Base-by-base conservation (phyloP, 2,329 filamentous ascomycete species). In the Thelonectria rubi region DNA sequence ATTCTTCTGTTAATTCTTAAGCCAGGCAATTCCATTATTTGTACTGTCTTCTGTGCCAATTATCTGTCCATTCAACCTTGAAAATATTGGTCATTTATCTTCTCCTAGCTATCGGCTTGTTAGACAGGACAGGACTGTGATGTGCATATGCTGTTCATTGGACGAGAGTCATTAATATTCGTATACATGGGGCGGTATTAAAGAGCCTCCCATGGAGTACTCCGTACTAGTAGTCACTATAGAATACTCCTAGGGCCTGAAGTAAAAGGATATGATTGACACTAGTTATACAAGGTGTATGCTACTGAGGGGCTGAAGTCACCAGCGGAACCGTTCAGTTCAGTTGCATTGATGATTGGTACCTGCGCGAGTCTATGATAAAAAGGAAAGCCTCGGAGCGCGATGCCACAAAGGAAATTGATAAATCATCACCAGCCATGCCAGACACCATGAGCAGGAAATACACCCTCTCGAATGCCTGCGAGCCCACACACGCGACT, bases 281-380 rank as follows among this genome's bases (percentile, higher is more conserved):
- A 62, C 60, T 71, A 71, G 61, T 71, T 64, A 67, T 71, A 71
- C 69, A 71, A 55, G 57, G 62, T 68, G 56, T 55, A 60, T 45
- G 34, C 56, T 45, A 53, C 55, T 49, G 56, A 60, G 57, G 57
- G 58, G 46, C 48, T 56, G 57, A 47, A 48, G 58, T 71, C 65
- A 71, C 57, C 46, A 54, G 21, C 39, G 57, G 57, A 65, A 65
- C 42, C 55, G 55, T 55, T 71, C 60, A 58, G 55, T 66, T 58
- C 67, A 59, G 54, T 69, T 68, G 64, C 62, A 70, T 72, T 55
- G 64, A 72, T 70, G 67, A 70, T 73, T 73, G 66, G 72, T 71
- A 71, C 69, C 68, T 73, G 73, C 73, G 71, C 70, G 68, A 73
- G 73, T 76, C 74, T 76, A 77, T 30, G 26, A 30, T 74, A 64